Base-by-base conservation (phyloP, 2,329 filamentous ascomycete genomes). In the Berkeleyomyces basicola region DNA sequence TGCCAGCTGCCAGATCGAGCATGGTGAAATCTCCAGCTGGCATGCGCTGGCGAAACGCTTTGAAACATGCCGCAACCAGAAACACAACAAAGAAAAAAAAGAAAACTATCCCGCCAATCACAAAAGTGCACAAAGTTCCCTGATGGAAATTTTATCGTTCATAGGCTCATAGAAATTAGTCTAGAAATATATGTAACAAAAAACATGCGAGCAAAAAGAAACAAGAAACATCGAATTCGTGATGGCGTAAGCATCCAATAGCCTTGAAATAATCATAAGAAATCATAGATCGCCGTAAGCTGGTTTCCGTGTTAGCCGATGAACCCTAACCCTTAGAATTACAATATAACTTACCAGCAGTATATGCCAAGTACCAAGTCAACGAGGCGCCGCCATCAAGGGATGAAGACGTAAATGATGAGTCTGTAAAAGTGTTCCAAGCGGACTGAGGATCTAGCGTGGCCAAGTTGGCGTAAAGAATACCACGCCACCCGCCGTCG, bases 321-420 rank as follows among this genome's bases (percentile, higher is more conserved):
- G n/a, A 42, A 16, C 40, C 40, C 43, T 33, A 43, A 46, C 51
- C 51, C 51, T 55, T 16, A 14, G 0, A 7, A 1, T 1, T 39
- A 3, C 7, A 37, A 16, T 14, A n/a, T 3, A 59, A 78, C 78
- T 82, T 71, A 84, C 87, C 86, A 67, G 88, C 90, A 68, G 85
- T 78, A 72, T 84, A 89, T 47, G 86, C 85, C 74, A 95, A 74
- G 75, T 91, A 95, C 90, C 90, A 95, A 37, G 88, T 92, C 73
- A 84, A 76, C 69, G 84, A 87, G 2, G 88, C 89, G 14, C 93
- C 92, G 0, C 88, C 89, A 74, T 96, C 89, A 53, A 93, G 73
- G 81, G 82, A 89, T 49, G 73, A 72, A 43, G 79, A 76, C 69
- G 90, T 79, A 69, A 93, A 92, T 14, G 78, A 75, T 0, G 75